These are phyloP conservation scores for Scheffersomyces ergatensis DNA, from an alignment of 805 yeast species.

Conservation along the genomic window DNA sequence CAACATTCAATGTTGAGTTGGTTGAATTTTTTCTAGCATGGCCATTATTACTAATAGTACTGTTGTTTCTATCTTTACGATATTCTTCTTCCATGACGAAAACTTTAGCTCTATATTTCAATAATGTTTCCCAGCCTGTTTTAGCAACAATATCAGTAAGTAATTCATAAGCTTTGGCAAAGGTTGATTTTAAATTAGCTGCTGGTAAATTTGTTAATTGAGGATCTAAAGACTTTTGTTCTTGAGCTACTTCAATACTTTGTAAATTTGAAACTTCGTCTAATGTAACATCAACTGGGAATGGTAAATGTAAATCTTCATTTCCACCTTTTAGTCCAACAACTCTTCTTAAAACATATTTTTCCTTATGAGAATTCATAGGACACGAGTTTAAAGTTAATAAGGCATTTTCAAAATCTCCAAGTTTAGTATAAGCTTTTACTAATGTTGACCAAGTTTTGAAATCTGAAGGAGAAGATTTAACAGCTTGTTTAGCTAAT, in stretches of 20 bases:
- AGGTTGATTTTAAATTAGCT: constrained; percentile 55
- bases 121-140: constrained; percentile 46
- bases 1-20: constrained; percentile 10
- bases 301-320: constrained; percentile 67
- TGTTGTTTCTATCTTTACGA: constrained; percentile 33
- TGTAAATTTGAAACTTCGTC: constrained; percentile 68
- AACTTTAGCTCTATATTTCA: constrained; percentile 44
- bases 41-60: constrained; percentile 9
- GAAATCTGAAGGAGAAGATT: constrained; percentile 72
- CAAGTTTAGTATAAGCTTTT: constrained; percentile 57
- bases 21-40: constrained; percentile 11
- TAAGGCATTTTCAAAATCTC: constrained; percentile 70
- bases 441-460: constrained; percentile 71
- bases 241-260: constrained; percentile 61
- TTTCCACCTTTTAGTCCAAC: constrained; percentile 47
- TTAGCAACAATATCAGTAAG: constrained; percentile 43
- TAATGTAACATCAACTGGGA: constrained; percentile 70
- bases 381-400: constrained; percentile 78
- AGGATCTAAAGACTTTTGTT: constrained; percentile 65
- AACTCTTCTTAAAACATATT: constrained; percentile 58
- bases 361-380: constrained; percentile 72
- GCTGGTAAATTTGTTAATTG: constrained; percentile 64
- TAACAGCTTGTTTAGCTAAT: constrained; percentile 62
- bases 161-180: constrained; percentile 44
- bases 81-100: constrained; percentile 50